A percentile compares a stretch with the other conserved stretches of the same genome.
These are phyloP conservation scores for Cochliopodium minus DNA, from an alignment of 208 protist species.

Conservation along the genomic window DNA sequence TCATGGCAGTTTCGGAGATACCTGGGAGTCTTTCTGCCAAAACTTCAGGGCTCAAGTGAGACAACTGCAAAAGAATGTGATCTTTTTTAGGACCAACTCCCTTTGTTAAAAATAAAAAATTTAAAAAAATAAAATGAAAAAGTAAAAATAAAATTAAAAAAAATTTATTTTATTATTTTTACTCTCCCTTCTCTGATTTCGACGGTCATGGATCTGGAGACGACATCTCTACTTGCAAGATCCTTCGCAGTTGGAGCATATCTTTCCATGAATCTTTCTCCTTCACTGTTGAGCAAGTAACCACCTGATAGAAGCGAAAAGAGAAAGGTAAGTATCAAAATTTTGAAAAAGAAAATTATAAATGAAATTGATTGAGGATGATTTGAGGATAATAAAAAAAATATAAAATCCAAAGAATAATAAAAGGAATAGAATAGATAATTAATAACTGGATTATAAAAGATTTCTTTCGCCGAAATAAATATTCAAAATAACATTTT, in stretches of 20 bases:
- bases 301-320: constrained; percentile 58
- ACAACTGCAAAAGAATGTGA: constrained; percentile 89
- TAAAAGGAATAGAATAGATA: neutral
- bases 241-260: constrained; percentile 96
- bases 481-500: too few species aligned
- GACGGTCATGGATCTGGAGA: constrained; percentile 91
- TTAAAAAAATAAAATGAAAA: neutral
- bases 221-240: constrained; percentile 94
- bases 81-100: constrained; percentile 79
- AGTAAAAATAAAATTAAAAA: neutral
- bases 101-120: constrained; percentile 11
- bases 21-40: constrained; percentile 89
- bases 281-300: constrained; percentile 89
- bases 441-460: too few species aligned
- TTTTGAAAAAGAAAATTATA: neutral
- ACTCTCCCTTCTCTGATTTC: constrained; percentile 83
- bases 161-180: too few species aligned
- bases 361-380: neutral
- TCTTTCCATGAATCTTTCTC: constrained; percentile 92
- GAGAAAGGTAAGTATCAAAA: neutral
- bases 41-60: constrained; percentile 79
- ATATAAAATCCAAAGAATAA: neutral
- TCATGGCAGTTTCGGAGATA: constrained; percentile 92
- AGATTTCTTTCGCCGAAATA: too few species aligned
- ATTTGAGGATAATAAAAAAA: neutral